Evolutionary conservation across 345 rosid species (phyloP).

Genomic region (Populus ilicifolia): DNA sequence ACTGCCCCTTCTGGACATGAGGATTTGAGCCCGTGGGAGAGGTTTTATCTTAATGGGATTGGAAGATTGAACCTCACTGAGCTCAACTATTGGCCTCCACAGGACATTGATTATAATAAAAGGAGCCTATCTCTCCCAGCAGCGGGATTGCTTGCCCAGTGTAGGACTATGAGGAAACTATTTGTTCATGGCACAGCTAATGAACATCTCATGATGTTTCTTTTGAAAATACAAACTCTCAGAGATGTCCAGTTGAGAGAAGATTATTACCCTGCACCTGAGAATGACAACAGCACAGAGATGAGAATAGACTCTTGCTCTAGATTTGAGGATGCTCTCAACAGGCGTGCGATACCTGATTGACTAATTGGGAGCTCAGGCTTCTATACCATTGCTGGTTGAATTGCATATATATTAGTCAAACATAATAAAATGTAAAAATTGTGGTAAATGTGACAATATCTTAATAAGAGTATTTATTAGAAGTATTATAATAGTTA

Average conservation of each 20-base stretch:
- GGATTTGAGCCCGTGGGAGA: slow-evolving; percentile 93
- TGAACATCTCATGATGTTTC: slow-evolving; percentile 88
- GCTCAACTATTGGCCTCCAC: slow-evolving; percentile 93
- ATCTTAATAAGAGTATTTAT: too few species aligned
- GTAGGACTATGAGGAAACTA: slow-evolving; percentile 64
- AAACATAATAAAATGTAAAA: too few species aligned
- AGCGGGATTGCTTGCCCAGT: slow-evolving; percentile 62
- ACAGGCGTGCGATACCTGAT: slow-evolving; percentile 53
- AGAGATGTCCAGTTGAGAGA: slow-evolving; percentile 89
- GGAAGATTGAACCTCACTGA: slow-evolving; percentile 53
- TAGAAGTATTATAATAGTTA: too few species aligned
- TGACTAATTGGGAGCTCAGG: slow-evolving; percentile 2
- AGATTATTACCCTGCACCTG: slow-evolving; percentile 95
- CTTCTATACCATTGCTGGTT: too few species aligned
- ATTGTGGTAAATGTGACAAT: too few species aligned
- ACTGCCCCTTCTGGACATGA: slow-evolving; percentile 82
- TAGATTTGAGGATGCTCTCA: slow-evolving; percentile 73
- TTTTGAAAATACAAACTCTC: slow-evolving; percentile 44
- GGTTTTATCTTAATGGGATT: slow-evolving; percentile 69
- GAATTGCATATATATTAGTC: too few species aligned
- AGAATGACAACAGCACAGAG: slow-evolving; percentile 77
- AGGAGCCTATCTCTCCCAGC: slow-evolving; percentile 75
- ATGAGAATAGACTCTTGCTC: slow-evolving; percentile 81
- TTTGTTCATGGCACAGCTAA: slow-evolving; percentile 89
- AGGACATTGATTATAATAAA: slow-evolving; percentile 79